Base-by-base conservation (phyloP, 306 rosid species). In the Myrica gale region DNA sequence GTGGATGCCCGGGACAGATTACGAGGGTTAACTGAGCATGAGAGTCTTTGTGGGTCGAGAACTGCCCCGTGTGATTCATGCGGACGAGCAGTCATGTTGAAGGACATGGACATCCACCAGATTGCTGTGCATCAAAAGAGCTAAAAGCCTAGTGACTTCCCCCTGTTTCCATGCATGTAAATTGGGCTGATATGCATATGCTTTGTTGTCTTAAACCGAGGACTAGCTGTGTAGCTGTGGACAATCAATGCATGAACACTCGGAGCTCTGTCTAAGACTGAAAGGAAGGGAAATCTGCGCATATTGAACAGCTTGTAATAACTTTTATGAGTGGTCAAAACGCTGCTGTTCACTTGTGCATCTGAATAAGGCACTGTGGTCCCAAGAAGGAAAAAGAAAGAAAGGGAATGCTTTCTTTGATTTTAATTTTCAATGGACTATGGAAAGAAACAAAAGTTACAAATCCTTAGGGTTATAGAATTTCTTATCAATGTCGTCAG, bases 1-100 rank as follows among this genome's bases (percentile, higher is more conserved):
- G 54, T 82, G 55, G 97, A 95, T 61, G 87, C 75, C 11, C 93
- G 99, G 50, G 99, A 95, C 76, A 85, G 84, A 85, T 7, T 95
- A 58, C 88, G 96, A 84, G 99, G 99, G 21, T 84, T 95, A 75
- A 82, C 87, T 37, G 97, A 92, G 86, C 99, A 95, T n/a, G 99
- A 95, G 85, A 92, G 99, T 71, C 6, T 89, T 20, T 95, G 99
- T 66, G 99, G 99, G 52, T 95, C 99, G 0, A 88, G 99, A 82
- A 95, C 98, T 37, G 92, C 96, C 57, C 96, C 97, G 0, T 95
- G 98, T 57, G 96, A 95, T 82, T 95, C 99, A 26, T 95, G 99
- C 46, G 99, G 99, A 48, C 99, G 97, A 69, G 71, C 99, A 1
- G 97, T 95, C 73, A 95, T 95, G 99, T 78, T 95, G 90, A 95